Conservation (phyloP, 2,329 filamentous ascomycete genomes). For the Didymella pomorum region DNA sequence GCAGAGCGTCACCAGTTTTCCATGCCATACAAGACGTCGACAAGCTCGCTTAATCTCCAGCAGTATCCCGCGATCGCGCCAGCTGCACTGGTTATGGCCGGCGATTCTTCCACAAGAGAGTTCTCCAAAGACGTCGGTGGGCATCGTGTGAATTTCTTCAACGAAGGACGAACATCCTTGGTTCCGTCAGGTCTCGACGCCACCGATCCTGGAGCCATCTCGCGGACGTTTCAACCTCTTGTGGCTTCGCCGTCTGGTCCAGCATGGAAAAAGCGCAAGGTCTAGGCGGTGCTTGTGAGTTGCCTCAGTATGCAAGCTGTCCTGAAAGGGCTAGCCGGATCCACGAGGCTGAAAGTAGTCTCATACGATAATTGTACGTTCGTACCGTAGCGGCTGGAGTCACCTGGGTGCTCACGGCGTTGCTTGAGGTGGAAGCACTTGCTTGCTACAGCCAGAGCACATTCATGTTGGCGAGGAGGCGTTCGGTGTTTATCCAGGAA, state of each 20-base stretch:
- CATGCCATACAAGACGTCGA: neutral
- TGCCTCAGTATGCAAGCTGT: neutral
- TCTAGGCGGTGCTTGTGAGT: slow-evolving; percentile 1
- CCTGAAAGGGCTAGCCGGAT: neutral
- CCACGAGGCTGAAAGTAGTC: neutral
- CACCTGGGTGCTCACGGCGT: neutral
- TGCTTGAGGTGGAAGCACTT: neutral
- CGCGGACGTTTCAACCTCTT: neutral
- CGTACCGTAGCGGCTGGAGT: neutral
- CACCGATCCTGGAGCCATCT: neutral
- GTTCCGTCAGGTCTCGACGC: neutral
- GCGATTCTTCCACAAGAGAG: neutral
- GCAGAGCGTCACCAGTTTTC: slow-evolving; percentile 22
- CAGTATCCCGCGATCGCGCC: neutral
- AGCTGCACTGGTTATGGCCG: neutral
- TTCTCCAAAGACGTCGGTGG: too few relatives aligned
- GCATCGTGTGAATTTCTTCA: neutral
- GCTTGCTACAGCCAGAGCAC: neutral
- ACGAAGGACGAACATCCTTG: neutral
- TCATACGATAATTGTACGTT: neutral
- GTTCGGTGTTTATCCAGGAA: neutral
- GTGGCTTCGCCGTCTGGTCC: neutral
- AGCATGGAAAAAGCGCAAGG: slow-evolving; percentile 12
- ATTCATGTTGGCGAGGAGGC: neutral
- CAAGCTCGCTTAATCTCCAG: neutral